These are phyloP conservation scores for Sporisorium reilianum DNA, from an alignment of 1,284 basidiomycete species.

Conservation along the genomic window DNA sequence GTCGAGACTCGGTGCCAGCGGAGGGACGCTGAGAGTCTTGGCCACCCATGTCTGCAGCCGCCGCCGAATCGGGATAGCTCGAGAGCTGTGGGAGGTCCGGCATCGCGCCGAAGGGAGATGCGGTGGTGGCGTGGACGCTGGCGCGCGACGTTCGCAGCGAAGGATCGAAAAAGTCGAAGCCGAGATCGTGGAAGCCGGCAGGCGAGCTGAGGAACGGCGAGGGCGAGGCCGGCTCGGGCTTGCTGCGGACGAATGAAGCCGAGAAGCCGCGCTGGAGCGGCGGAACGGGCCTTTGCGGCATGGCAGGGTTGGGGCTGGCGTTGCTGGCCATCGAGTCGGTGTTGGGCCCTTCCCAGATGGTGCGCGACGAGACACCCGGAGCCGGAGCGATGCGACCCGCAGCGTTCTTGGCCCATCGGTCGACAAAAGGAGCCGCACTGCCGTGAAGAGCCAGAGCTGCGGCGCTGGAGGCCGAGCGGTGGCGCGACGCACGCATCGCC, in stretches of 20 bases:
- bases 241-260: constrained; percentile 30
- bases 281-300: constrained; percentile 22
- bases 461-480: constrained; percentile 57
- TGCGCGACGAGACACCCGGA: constrained; percentile 15
- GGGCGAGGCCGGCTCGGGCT: constrained; percentile 27
- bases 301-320: constrained; percentile 2
- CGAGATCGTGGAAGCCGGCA: constrained; percentile 29
- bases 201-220: constrained; percentile 46
- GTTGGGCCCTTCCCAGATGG: constrained; percentile 33
- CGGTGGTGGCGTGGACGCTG: constrained; percentile 13
- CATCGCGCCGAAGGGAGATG: constrained; percentile 35
- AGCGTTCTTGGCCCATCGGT: constrained; percentile 38
- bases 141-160: constrained; percentile 22
- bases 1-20: constrained; percentile 51
- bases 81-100: constrained; percentile 35
- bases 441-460: constrained; percentile 51
- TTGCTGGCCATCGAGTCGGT: constrained; percentile 14
- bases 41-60: background rate
- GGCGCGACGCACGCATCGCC: constrained; percentile 40
- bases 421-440: constrained; percentile 24
- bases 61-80: constrained; percentile 26
- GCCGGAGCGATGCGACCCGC: constrained; percentile 29
- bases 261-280: constrained; percentile 45
- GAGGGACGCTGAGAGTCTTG: constrained; percentile 7
- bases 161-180: constrained; percentile 25